A percentile compares a stretch with the other conserved stretches of the same genome.
These are phyloP conservation scores for Monilinia aucupariae DNA, from an alignment of 2,329 filamentous ascomycete species.

Conservation along the genomic window DNA sequence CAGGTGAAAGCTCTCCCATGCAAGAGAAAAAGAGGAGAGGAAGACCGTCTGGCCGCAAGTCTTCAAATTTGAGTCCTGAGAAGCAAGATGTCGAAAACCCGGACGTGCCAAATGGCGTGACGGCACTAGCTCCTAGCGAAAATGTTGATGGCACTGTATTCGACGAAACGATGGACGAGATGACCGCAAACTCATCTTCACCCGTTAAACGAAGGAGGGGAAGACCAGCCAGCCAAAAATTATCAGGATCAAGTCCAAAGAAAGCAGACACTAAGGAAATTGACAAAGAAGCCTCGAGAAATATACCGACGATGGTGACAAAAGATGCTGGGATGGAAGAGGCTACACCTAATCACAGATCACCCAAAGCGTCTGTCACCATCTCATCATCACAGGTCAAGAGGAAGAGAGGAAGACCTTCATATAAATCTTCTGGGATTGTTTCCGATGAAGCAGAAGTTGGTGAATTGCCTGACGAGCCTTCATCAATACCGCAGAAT, in stretches of 20 bases:
- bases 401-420: constrained; percentile 2
- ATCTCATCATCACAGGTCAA: neutral
- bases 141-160: neutral
- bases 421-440: neutral
- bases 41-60: neutral
- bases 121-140: neutral
- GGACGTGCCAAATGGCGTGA: neutral
- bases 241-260: neutral
- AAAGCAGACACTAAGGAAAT: neutral
- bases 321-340: neutral
- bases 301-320: neutral
- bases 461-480: neutral
- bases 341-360: neutral
- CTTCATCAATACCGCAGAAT: neutral
- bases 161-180: neutral
- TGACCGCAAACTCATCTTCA: neutral
- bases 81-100: neutral
- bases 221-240: neutral
- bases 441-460: neutral
- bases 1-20: neutral
- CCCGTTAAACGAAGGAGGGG: neutral
- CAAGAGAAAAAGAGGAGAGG: neutral
- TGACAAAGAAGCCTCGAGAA: neutral
- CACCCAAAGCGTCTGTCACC: neutral
- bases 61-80: neutral